Conservation (phyloP, 2,329 filamentous ascomycete genomes). For the Colletotrichum sojae region DNA sequence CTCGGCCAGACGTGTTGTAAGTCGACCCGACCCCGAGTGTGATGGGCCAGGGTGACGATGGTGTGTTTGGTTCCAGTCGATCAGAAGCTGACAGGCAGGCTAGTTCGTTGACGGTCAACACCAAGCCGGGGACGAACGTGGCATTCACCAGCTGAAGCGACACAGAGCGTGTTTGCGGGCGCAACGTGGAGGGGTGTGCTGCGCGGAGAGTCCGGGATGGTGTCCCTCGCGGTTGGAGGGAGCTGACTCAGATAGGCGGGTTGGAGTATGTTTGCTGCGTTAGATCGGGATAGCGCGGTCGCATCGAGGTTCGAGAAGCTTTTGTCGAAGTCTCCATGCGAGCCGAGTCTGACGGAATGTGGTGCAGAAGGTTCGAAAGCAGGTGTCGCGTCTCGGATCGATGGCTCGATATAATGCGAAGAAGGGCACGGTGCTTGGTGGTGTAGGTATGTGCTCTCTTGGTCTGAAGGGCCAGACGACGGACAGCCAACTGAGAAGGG, state of each 20-base stretch:
- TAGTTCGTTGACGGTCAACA: constrained; percentile 48
- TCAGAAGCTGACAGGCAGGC: constrained; percentile 31
- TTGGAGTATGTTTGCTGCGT: not conserved
- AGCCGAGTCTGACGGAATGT: not conserved
- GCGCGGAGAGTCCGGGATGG: constrained; percentile 16
- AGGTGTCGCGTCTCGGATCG: not conserved
- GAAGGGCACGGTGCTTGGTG: too few species aligned
- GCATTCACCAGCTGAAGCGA: constrained; percentile 42
- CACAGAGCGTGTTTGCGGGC: constrained; percentile 14
- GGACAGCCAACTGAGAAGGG: too few species aligned
- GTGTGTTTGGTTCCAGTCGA: not conserved
- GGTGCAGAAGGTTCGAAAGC: constrained; percentile 3
- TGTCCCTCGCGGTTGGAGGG: constrained; percentile 16
- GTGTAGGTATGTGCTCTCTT: too few species aligned
- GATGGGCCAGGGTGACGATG: not conserved
- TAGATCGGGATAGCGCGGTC: constrained; percentile 2
- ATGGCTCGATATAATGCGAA: too few species aligned
- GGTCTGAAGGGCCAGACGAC: too few species aligned
- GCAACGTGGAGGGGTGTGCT: not conserved
- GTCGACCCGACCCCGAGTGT: constrained; percentile 42
- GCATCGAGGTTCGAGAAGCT: constrained; percentile 18
- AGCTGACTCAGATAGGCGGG: constrained; percentile 23
- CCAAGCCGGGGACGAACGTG: constrained; percentile 49
- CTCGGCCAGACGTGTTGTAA: constrained; percentile 57
- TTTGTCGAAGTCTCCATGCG: constrained; percentile 16